Percentiles rank a stretch among this genome's conserved stretches.
Evolutionary conservation across 176 grass and related monocot genomes (phyloP).

Genomic region (Triticum dicoccoides): DNA sequence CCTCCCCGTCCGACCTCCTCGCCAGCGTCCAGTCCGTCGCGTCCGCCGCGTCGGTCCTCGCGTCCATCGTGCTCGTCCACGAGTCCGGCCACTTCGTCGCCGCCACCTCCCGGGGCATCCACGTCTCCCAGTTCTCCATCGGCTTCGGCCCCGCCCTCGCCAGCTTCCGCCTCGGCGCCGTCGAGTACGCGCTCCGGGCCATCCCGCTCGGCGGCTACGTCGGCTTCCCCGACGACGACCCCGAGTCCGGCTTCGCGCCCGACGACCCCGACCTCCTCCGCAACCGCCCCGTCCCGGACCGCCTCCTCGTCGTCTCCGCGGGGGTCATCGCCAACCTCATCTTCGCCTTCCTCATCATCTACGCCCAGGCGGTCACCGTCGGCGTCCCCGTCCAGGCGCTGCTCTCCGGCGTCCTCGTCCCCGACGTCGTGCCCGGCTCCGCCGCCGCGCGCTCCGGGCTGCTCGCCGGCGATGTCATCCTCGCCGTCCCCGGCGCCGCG

Average conservation of each 20-base stretch:
- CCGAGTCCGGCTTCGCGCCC: conserved; percentile 59
- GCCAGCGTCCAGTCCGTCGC: conserved; percentile 59
- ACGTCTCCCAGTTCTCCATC: conserved; percentile 87
- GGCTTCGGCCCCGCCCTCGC: conserved; percentile 85
- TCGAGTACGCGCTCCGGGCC: conserved; percentile 93
- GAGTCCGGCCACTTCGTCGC: conserved; percentile 90
- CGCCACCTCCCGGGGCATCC: conserved; percentile 73
- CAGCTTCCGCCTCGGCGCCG: conserved; percentile 60
- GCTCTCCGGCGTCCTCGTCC: conserved; percentile 73
- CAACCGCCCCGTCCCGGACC: conserved; percentile 88
- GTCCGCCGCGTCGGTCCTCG: conserved; percentile 78
- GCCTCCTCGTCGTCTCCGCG: conserved; percentile 81
- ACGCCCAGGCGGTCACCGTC: conserved; percentile 70
- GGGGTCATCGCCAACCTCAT: conserved; percentile 82
- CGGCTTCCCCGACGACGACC: conserved; percentile 97
- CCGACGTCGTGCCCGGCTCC: conserved; percentile 68
- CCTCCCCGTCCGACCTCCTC: conserved; percentile 30
- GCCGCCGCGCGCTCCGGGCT: conserved; percentile 67
- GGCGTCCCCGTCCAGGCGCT: conserved; percentile 80
- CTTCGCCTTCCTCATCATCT: conserved; percentile 87
- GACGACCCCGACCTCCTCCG: conserved; percentile 89
- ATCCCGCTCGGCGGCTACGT: conserved; percentile 95
- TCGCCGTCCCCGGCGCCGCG: conserved; percentile 48
- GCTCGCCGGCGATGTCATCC: conserved; percentile 75
- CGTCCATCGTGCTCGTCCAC: conserved; percentile 85